phyloP scores from a whole-genome alignment of 2,329 filamentous ascomycete species.

The Colletotrichum filicis region DNA sequence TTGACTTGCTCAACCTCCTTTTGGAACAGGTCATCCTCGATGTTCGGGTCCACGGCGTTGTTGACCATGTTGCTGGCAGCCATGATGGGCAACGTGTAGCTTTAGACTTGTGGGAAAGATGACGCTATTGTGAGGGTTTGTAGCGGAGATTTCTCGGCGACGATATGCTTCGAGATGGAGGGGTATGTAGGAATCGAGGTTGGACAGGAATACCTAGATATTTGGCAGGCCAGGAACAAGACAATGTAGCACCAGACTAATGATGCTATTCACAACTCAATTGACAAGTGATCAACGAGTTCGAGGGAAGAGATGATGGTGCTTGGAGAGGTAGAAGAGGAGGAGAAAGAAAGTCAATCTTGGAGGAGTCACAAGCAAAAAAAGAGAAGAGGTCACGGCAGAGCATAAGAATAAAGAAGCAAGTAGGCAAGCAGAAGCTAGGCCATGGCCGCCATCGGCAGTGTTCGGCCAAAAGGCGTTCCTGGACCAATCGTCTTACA shows the following conservation, averaged over 20 bases:
- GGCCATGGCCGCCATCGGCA: constrained; percentile 30
- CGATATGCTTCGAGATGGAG: neutral
- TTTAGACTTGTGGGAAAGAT: neutral
- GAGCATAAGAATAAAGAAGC: constrained; percentile 21
- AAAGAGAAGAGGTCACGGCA: neutral
- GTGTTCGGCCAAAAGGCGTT: constrained; percentile 36
- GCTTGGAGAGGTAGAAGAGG: constrained; percentile 25
- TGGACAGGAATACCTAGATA: neutral
- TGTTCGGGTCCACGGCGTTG: constrained; percentile 64
- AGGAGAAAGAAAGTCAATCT: constrained; percentile 34
- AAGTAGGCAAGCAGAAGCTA: constrained; percentile 27
- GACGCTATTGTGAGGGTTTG: neutral
- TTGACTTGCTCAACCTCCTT: constrained; percentile 90
- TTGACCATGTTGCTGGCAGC: constrained; percentile 72
- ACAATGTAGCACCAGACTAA: constrained; percentile 6
- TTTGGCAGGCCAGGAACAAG: neutral
- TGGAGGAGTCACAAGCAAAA: constrained; percentile 38
- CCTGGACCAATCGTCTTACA: constrained; percentile 35
- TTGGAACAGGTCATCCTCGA: constrained; percentile 75
- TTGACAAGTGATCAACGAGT: constrained; percentile 4
- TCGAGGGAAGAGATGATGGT: constrained; percentile 15
- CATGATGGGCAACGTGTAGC: constrained; percentile 53
- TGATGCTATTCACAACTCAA: constrained; percentile 34
- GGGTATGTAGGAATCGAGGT: neutral
- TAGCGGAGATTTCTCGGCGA: neutral